Evolutionary conservation across 2,329 filamentous ascomycete species (phyloP), one percentile per base, ranked within the genome.

Genomic region (Daldinia sp.): DNA sequence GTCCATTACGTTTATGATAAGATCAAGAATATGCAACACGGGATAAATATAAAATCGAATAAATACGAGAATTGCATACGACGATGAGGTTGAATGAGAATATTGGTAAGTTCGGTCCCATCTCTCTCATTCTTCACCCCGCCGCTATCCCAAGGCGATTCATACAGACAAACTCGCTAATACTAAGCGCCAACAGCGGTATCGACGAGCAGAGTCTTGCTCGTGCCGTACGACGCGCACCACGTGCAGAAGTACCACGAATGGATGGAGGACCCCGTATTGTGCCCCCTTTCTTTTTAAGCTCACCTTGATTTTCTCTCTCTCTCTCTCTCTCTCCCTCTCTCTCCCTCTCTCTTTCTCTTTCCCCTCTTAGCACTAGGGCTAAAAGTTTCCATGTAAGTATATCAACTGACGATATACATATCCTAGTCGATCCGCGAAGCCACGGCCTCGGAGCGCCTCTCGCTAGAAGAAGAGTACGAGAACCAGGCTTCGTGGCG

Each of bases 401-500:
- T 3, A 2, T 23, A 41, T 15, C 7, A 18, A 10, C 41, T 26
- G 28, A 68, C 33, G 26, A 68, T 33, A 15, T 15, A 39, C 35
- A 18, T 4, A 41, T 1, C 18, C 18, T 67, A 92, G 89, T 87
- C 89, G 53, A 92, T 98, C 42, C 94, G 92, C 82, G 85, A 89
- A 80, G 91, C 92, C 60, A 98, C 95, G 0, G 94, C 95, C 0
- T 98, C 94, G 0, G 94, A 98, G 70, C 92, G 91, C 0, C 86
- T 98, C 57, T 90, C 87, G 0, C 83, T 98, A 0, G 84, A 88
- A 0, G 91, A 97, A 77, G 95, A 98, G 83, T 93, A 96, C 79
- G 87, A 89, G 56, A 98, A 98, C 90, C 95, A 98, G 79, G 82
- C 82, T n/a, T 93, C 90, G 71, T 98, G 95, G 95, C 90, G 94